phyloP scores from a whole-genome alignment of 306 rosid genomes.

The Citrullus mucosospermus region DNA sequence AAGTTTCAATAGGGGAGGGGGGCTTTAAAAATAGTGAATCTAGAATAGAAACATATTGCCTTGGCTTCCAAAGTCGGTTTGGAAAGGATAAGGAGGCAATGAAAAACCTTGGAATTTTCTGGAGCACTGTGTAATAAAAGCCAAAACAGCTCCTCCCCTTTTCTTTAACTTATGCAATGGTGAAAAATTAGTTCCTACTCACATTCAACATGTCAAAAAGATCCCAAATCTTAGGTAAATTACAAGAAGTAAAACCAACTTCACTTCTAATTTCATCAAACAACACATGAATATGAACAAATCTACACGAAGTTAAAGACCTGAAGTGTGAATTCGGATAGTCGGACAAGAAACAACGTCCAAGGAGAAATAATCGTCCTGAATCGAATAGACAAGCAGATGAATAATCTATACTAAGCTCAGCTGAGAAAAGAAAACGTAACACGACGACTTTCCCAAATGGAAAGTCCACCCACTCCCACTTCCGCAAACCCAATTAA shows the following conservation, averaged over 20 bases:
- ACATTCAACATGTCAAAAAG: background rate
- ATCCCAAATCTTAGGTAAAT: background rate
- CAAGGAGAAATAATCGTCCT: background rate
- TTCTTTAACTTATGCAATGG: background rate
- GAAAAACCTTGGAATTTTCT: background rate
- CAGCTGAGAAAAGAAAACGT: background rate
- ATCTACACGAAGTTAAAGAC: background rate
- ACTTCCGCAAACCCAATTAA: background rate
- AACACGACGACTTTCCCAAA: background rate
- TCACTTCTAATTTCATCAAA: background rate
- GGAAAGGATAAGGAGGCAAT: background rate
- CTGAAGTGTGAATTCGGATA: background rate
- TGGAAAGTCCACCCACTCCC: background rate
- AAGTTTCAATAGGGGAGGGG: background rate
- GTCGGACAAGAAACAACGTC: background rate
- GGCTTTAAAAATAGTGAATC: background rate
- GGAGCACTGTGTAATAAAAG: background rate
- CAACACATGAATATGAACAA: background rate
- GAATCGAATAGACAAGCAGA: background rate
- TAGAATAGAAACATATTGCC: background rate
- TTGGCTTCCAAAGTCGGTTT: background rate
- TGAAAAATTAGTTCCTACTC: background rate
- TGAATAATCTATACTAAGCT: background rate
- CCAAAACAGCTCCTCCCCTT: background rate
- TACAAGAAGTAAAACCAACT: background rate